Evolutionary conservation across 1,284 basidiomycete species (phyloP).

Genomic region (Papiliotrema laurentii): DNA sequence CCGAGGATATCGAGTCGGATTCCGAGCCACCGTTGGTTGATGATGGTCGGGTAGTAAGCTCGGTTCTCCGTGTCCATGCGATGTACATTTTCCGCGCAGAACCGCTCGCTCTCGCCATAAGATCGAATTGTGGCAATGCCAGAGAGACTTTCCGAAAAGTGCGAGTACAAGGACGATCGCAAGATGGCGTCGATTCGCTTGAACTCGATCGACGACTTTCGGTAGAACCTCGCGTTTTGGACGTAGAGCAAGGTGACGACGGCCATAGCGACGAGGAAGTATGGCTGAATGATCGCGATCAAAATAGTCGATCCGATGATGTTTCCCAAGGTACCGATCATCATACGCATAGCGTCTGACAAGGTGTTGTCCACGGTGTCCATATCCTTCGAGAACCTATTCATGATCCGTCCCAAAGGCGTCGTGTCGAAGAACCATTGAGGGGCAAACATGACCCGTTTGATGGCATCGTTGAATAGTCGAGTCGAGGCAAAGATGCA

Average conservation of each 20-base stretch:
- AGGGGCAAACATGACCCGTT: constrained; percentile 64
- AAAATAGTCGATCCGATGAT: constrained; percentile 59
- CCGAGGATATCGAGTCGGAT: constrained; percentile 83
- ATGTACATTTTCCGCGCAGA: constrained; percentile 67
- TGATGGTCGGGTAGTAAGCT: constrained; percentile 74
- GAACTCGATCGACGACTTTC: constrained; percentile 79
- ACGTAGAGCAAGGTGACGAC: constrained; percentile 54
- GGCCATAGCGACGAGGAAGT: constrained; percentile 72
- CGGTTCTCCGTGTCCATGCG: constrained; percentile 84
- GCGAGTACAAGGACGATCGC: constrained; percentile 64
- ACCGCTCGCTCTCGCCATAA: constrained; percentile 66
- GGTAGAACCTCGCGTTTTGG: constrained; percentile 75
- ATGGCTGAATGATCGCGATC: constrained; percentile 70
- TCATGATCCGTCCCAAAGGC: constrained; percentile 84
- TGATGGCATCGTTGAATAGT: constrained; percentile 57
- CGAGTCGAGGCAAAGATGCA: constrained; percentile 61
- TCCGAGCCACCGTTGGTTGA: constrained; percentile 73
- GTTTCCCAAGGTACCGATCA: constrained; percentile 46
- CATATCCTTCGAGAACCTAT: constrained; percentile 73
- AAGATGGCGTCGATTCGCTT: constrained; percentile 55
- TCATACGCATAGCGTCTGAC: constrained; percentile 69
- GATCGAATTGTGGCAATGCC: constrained; percentile 84
- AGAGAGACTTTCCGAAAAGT: constrained; percentile 82
- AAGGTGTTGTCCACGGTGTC: constrained; percentile 74
- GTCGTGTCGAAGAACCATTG: constrained; percentile 90